Base-by-base conservation (phyloP, 75 land plant genomes). In the Cupressus sempervirens region DNA sequence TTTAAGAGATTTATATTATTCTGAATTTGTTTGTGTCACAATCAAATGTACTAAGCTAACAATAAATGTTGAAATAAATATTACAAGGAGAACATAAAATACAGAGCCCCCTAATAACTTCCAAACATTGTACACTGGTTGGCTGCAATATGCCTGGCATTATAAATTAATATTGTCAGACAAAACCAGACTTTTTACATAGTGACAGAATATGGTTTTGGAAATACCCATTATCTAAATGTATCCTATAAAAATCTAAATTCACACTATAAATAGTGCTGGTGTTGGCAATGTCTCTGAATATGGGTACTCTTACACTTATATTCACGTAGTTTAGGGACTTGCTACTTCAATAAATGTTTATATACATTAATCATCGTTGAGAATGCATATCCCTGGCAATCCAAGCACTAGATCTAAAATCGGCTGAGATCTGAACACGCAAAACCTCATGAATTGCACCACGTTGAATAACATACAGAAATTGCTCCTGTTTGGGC, bases 361-460 rank as follows among this genome's bases (percentile, higher is more conserved):
- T 3, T 29, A 72, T 32, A 72, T 40, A 83, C 12, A 23, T 26
- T 62, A n/a, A 62, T 56, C 84, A 90, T 34, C 91, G 65, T 67
- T 89, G 91, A 79, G 86, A 89, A 43, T 86, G 91, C 91, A 90
- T 90, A 46, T 87, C 88, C 52, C 91, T 70, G n/a, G 86, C 82
- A 58, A 90, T 86, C 91, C 91, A 90, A 11, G 91, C 91, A 65
- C 91, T 89, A 48, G 90, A 81, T 38, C 81, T 85, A 76, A 90
- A 90, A 80, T 91, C 92, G 23, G 92, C 89, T 53, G 94, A 93
- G 72, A 97, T 92, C 77, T 94, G 94, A 81, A 97, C 95, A 3
- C 99, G 94, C 38, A 97, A 52, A 35, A 97, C 98, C 81, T 97
- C 99, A 85, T 97, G 94, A 48, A 95, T 53, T 34, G 90, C 93